These are phyloP conservation scores for Pleurotus pulmonarius DNA, from an alignment of 768 basidiomycete genomes.

Conservation along the genomic window DNA sequence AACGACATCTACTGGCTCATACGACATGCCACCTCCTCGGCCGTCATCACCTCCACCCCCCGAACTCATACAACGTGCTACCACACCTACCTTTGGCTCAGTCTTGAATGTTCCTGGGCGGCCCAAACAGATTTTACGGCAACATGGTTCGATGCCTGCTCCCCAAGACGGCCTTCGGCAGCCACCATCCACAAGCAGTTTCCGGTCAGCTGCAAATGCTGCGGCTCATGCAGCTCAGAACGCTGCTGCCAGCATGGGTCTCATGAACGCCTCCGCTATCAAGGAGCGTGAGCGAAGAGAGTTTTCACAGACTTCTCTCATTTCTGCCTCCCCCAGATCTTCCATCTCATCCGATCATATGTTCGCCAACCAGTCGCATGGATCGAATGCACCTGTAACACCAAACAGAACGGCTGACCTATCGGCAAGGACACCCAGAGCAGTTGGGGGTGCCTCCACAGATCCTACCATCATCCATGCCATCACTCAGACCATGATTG, in stretches of 20 bases:
- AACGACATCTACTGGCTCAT: constrained; percentile 37
- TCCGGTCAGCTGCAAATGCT: constrained; percentile 70
- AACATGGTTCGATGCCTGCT: constrained; percentile 74
- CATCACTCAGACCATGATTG: constrained; percentile 99
- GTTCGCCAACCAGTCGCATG: constrained; percentile 37
- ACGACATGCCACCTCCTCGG: constrained; percentile 73
- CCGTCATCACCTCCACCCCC: constrained; percentile 92
- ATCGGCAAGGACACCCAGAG: constrained; percentile 32
- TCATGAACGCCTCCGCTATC: constrained; percentile 45
- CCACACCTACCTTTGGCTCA: constrained; percentile 76
- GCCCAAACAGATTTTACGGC: constrained; percentile 44
- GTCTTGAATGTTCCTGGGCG: constrained; percentile 52
- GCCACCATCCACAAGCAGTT: constrained; percentile 76
- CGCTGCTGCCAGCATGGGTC: constrained; percentile 27
- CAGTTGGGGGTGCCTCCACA: constrained; percentile 46
- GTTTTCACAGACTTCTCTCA: constrained; percentile 65
- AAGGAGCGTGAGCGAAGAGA: constrained; percentile 53
- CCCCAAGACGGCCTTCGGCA: constrained; percentile 62
- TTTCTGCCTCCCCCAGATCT: constrained; percentile 75
- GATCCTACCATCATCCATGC: constrained; percentile 92
- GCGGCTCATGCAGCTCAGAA: constrained; percentile 44
- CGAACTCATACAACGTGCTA: constrained; percentile 89
- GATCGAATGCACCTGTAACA: constrained; percentile 34
- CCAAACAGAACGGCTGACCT: constrained; percentile 45
- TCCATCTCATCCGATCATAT: constrained; percentile 78